phyloP scores from a whole-genome alignment of 2,329 filamentous ascomycete species.

The Alternaria sp. region DNA sequence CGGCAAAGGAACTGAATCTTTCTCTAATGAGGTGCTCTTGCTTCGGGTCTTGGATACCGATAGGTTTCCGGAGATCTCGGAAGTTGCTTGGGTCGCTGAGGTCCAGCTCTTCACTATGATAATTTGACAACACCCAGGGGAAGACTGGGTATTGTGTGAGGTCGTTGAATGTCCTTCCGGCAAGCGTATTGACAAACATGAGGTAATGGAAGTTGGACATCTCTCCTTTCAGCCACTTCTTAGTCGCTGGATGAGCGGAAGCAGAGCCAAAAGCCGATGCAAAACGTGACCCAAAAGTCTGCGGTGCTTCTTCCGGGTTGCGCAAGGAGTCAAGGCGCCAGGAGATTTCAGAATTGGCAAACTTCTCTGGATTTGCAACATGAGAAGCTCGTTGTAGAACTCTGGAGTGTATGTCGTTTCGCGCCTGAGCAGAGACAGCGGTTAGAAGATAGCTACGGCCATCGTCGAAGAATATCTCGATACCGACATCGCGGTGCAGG shows the following conservation, averaged over 20 bases:
- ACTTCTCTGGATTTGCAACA: constrained; percentile 71
- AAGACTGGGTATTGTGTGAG: constrained; percentile 98
- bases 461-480: constrained; percentile 98
- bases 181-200: constrained; percentile 98
- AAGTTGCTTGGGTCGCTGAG: constrained; percentile 84
- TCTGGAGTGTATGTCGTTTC: constrained; percentile 82
- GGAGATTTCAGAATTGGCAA: constrained; percentile 82
- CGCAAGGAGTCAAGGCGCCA: constrained; percentile 91
- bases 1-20: constrained; percentile 84
- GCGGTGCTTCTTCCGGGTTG: constrained; percentile 68
- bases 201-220: constrained; percentile 99
- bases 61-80: constrained; percentile 91
- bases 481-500: constrained; percentile 90
- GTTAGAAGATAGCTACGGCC: constrained; percentile 94
- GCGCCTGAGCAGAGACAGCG: constrained; percentile 73
- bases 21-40: constrained; percentile 83
- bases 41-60: constrained; percentile 85
- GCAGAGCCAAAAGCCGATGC: constrained; percentile 89
- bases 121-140: constrained; percentile 95
- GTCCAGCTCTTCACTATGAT: constrained; percentile 91
- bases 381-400: constrained; percentile 83
- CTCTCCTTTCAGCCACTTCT: constrained; percentile 90
- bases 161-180: constrained; percentile 96
- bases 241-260: constrained; percentile 82
- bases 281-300: constrained; percentile 83